phyloP scores from a whole-genome alignment of 2,329 filamentous ascomycete species.

The Moelleriella libera region DNA sequence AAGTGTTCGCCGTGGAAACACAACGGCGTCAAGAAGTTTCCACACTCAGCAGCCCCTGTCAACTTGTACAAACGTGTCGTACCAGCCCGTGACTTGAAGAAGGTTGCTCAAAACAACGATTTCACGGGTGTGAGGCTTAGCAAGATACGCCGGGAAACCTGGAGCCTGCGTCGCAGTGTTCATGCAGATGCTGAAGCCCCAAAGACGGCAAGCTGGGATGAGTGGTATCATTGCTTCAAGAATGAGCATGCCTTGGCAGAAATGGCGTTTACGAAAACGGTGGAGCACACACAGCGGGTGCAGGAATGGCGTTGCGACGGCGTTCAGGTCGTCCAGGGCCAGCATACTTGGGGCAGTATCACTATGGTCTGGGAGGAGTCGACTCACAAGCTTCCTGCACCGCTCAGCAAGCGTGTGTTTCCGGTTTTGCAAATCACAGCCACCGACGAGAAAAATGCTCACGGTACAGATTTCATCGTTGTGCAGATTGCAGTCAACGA shows the following conservation, averaged over 20 bases:
- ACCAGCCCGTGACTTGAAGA: constrained; percentile 25
- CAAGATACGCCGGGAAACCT: constrained; percentile 32
- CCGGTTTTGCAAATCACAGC: constrained; percentile 49
- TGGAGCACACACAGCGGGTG: constrained; percentile 19
- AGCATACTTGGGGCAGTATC: constrained; percentile 30
- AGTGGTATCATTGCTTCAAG: constrained; percentile 48
- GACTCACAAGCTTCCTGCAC: constrained; percentile 45
- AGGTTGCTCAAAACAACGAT: constrained; percentile 18
- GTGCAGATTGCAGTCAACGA: constrained; percentile 35
- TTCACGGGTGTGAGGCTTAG: constrained; percentile 8
- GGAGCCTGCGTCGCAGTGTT: constrained; percentile 48
- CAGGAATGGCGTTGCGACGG: constrained; percentile 31
- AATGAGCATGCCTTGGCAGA: constrained; percentile 27
- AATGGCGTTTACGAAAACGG: constrained; percentile 22
- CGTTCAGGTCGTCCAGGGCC: constrained; percentile 22
- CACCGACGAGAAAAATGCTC: constrained; percentile 17
- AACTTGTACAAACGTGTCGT: constrained; percentile 39
- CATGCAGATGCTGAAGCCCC: constrained; percentile 36
- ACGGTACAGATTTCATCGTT: constrained; percentile 34
- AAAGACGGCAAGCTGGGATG: constrained; percentile 46
- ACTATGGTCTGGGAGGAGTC: constrained; percentile 45
- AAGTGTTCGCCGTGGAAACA: constrained; percentile 28
- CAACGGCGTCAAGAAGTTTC: constrained; percentile 33
- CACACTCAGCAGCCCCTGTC: constrained; percentile 34
- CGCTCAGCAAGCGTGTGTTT: constrained; percentile 52